Base-by-base conservation (phyloP, 495 filamentous ascomycete genomes). In the Patellaria atrata region DNA sequence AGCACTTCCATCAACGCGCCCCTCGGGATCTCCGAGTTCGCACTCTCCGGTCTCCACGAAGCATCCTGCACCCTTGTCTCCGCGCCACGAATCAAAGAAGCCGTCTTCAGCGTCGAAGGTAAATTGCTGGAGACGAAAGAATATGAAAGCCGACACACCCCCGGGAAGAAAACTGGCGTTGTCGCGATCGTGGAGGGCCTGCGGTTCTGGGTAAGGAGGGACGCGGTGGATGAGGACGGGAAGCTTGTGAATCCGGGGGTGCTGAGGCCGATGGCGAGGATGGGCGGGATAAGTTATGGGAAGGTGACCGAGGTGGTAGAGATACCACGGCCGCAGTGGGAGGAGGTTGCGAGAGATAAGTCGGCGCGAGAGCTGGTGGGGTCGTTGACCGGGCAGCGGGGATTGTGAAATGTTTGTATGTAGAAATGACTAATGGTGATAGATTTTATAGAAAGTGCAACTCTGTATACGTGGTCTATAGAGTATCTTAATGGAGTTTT, bases 161-260 rank as follows among this genome's bases (percentile, higher is more conserved):
- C 75, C 0, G 84, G 82, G 3, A 78, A 73, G 60, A 79, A 72
- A 60, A 74, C 73, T 0, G 70, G 78, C 0, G 76, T 74, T 6
- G 18, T 94, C 48, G 79, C 70, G 10, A 69, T 92, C 30, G 63
- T 94, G 6, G 85, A 97, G 61, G 87, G 86, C 1, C 71, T 78
- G 24, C 62, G 74, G 17, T 94, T 97, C 49, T 92, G 84, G 81
- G 83, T 73, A 8, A 58, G 86, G 29, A 84, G 94, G 51, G 87
- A 94, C 61, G 83, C 82, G 8, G 60, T 94, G 5, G 77, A 91
- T 45, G 70, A 81, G 50, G 75, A 80, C 11, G 68, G 62, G 49
- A 81, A 71, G 39, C 37, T 76, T 17, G 62, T 96, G 22, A 75
- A 89, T 57, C 63, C 81, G 10, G 66, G 63, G 29, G 55, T 61